Conservation (phyloP, 345 rosid species). For the Anastatica hierochuntica region DNA sequence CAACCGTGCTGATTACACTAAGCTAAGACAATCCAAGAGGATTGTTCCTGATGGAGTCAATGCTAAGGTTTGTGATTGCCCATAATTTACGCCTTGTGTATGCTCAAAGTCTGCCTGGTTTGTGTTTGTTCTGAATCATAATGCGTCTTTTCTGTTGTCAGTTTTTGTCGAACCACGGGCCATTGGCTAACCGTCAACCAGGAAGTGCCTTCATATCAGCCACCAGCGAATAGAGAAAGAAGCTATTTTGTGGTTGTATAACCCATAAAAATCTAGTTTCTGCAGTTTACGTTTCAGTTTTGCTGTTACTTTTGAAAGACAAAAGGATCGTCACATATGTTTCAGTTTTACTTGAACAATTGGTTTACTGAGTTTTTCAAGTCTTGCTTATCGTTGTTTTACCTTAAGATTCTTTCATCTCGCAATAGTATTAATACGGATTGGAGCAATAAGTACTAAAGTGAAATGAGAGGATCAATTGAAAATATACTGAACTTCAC, state of each 20-base stretch:
- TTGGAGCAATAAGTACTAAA: no score
- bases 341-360: conserved; percentile 5
- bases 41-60: conserved; percentile 48
- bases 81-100: no score
- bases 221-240: conserved; percentile 8
- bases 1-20: conserved; percentile 42
- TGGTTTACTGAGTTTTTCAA: no score
- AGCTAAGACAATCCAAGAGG: conserved; percentile 36
- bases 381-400: neutral
- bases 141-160: conserved; percentile 20
- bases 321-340: conserved; percentile 5
- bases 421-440: no score
- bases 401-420: neutral
- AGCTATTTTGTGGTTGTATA: conserved; percentile 17
- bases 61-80: conserved; percentile 38
- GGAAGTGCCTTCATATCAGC: conserved; percentile 24
- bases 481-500: no score
- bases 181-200: conserved; percentile 23
- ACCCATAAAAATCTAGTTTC: conserved; percentile 9
- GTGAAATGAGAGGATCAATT: no score
- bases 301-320: conserved; percentile 3
- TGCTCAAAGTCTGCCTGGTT: no score
- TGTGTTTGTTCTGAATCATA: neutral
- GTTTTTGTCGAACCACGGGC: conserved; percentile 34
- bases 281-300: neutral